These are phyloP conservation scores for Cornus controversa DNA, from an alignment of 148 eudicot genomes.

Conservation along the genomic window DNA sequence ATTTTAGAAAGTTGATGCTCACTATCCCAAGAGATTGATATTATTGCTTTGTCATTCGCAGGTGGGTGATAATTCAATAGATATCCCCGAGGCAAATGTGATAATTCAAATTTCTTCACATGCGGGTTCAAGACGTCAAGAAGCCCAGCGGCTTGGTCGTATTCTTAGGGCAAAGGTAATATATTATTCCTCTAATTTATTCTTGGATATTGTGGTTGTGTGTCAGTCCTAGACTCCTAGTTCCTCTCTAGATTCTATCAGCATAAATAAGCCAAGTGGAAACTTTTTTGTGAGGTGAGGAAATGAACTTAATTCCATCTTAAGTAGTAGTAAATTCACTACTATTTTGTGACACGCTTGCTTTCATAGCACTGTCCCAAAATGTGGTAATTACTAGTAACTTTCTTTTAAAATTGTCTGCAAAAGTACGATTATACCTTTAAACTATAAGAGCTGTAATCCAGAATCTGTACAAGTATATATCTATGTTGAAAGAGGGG, in stretches of 20 bases:
- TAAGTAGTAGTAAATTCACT: not conserved
- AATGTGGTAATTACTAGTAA: no score
- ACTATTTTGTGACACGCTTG: not conserved
- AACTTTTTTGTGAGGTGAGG: not conserved
- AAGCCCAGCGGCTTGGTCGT: conserved; percentile 99
- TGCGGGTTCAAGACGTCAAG: conserved; percentile 99
- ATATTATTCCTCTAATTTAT: not conserved
- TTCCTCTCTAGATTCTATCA: not conserved
- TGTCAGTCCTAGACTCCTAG: not conserved
- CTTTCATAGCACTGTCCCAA: not conserved
- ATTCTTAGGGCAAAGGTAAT: conserved; percentile 93
- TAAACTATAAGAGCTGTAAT: not conserved
- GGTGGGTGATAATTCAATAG: conserved; percentile 62
- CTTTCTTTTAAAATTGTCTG: no score
- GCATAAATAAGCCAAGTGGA: not conserved
- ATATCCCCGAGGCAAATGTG: conserved; percentile 81
- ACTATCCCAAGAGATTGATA: not conserved
- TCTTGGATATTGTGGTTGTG: conserved; percentile 1
- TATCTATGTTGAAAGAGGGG: not conserved
- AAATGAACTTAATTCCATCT: not conserved
- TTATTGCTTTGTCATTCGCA: conserved; percentile 20
- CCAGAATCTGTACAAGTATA: not conserved
- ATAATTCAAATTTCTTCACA: conserved; percentile 97
- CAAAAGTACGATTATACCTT: not conserved
- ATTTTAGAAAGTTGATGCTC: not conserved